A percentile compares a stretch with the other conserved stretches of the same genome.
Conservation (phyloP, 805 yeast genomes). For the Cyberlindnera xishuangbannaensis region DNA sequence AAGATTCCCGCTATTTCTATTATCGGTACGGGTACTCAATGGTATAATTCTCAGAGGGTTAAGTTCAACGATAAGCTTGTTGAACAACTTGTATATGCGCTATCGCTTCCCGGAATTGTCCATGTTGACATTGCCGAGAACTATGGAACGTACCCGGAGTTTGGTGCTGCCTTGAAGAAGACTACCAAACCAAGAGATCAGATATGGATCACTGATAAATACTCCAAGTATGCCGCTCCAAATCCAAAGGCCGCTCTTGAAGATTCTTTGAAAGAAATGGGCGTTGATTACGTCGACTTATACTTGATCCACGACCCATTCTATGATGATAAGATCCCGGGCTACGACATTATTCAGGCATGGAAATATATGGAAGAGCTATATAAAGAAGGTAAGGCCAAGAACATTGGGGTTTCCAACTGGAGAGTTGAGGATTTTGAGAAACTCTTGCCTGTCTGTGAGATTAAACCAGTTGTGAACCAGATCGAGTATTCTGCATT, state of each 20-base stretch:
- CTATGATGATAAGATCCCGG: slow-evolving; percentile 26
- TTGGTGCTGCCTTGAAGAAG: slow-evolving; percentile 41
- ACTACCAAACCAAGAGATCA: slow-evolving; percentile 41
- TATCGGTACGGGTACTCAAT: slow-evolving; percentile 56
- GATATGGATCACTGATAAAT: slow-evolving; percentile 52
- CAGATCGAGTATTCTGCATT: slow-evolving; percentile 65
- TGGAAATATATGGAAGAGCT: slow-evolving; percentile 47
- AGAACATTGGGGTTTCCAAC: slow-evolving; percentile 58
- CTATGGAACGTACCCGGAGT: slow-evolving; percentile 48
- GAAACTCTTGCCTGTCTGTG: slow-evolving; percentile 32
- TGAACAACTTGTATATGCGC: slow-evolving; percentile 27
- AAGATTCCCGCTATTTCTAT: slow-evolving; percentile 43
- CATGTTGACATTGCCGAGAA: slow-evolving; percentile 57
- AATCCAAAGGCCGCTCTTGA: slow-evolving; percentile 38
- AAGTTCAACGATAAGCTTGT: slow-evolving; percentile 29
- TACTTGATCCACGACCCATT: slow-evolving; percentile 46
- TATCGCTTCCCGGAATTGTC: slow-evolving; percentile 40
- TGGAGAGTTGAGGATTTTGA: slow-evolving; percentile 43
- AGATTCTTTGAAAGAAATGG: slow-evolving; percentile 32
- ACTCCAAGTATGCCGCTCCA: slow-evolving; percentile 28
- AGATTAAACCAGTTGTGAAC: slow-evolving; percentile 47
- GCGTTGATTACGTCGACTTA: slow-evolving; percentile 44
- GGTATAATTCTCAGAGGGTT: slow-evolving; percentile 34
- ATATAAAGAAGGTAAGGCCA: slow-evolving; percentile 46
- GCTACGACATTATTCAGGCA: slow-evolving; percentile 39